Conservation (phyloP, 208 protist genomes). For the Strigomonas culicis region DNA sequence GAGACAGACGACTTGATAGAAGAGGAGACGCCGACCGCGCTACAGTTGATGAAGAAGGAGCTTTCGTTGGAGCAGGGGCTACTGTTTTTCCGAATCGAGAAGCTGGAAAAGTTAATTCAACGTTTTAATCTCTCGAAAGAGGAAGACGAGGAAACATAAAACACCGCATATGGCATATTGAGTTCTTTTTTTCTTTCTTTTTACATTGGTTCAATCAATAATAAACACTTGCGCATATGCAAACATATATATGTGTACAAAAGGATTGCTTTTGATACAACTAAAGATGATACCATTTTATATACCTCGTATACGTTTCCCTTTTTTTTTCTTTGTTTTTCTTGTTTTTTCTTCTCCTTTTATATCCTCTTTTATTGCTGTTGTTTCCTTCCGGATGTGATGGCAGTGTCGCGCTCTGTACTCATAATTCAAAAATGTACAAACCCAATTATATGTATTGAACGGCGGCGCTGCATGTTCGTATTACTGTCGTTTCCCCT, state of each 20-base stretch:
- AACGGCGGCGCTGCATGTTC: no score
- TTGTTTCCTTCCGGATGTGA: background rate
- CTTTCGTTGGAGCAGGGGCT: conserved; percentile 12
- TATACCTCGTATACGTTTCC: no score
- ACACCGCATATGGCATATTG: background rate
- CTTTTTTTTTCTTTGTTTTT: conserved; percentile 13
- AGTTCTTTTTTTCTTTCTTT: background rate
- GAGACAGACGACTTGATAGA: background rate
- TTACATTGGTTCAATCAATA: background rate
- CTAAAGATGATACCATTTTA: no score
- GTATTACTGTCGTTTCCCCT: no score
- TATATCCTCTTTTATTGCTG: background rate
- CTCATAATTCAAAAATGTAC: background rate
- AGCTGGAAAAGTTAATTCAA: conserved; percentile 9
- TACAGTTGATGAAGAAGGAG: conserved; percentile 28
- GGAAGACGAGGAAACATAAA: background rate
- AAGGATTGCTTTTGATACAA: no score
- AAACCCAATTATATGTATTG: background rate
- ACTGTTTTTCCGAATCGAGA: conserved; percentile 5
- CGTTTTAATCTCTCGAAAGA: conserved; percentile 1
- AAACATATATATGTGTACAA: background rate
- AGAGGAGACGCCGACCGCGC: conserved; percentile 1
- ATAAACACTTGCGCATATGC: background rate
- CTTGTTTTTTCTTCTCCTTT: background rate
- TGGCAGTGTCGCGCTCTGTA: no score